Base-by-base conservation (phyloP, 495 filamentous ascomycete genomes). In the Bathelium albidoporum region DNA sequence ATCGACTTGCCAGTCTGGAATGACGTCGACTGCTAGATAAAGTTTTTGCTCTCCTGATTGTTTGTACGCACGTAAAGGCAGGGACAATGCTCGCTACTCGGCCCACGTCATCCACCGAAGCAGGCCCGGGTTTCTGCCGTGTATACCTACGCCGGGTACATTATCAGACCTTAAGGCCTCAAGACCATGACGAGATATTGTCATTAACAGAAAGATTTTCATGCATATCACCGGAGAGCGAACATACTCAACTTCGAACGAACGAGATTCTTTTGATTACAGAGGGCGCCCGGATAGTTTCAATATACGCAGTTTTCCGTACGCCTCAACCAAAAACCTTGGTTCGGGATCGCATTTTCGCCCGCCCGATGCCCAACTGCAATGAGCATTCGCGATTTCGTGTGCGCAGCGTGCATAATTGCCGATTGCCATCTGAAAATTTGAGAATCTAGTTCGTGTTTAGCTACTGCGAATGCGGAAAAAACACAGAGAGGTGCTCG, bases 1-100 rank as follows among this genome's bases (percentile, higher is more conserved):
- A 73, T 92, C 32, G 84, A 90, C 64, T 76, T 93, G 43, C 86
- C 85, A 11, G 77, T 86, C n/a, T 71, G 69, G 67, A 20, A 58
- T 32, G 61, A 63, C 24, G 49, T 11, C 11, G 20, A 28, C 29
- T 9, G 24, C 24, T 55, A 55, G 20, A 55, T 9, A 28, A 28
- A 24, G 26, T 24, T 55, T 55, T 20, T 26, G 24, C 29, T 29
- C 49, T 29, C 9, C 9, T 29, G 7, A 39, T 39, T 39, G 14
- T 39, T 20, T 55, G 24, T 20, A 28, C 16, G 24, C 9, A 55
- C n/a, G 49, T 16, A 29, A 28, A 55, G 49, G 2, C 9, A 2
- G 24, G 22, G 24, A n/a, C 0, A 29, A 29, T 29, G 49, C 49
- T 29, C 20, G 9, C 49, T 11, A 26, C n/a, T 2, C 24, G 49